phyloP scores from a whole-genome alignment of 2,329 filamentous ascomycete genomes.

The Fusarium austroafricanum region DNA sequence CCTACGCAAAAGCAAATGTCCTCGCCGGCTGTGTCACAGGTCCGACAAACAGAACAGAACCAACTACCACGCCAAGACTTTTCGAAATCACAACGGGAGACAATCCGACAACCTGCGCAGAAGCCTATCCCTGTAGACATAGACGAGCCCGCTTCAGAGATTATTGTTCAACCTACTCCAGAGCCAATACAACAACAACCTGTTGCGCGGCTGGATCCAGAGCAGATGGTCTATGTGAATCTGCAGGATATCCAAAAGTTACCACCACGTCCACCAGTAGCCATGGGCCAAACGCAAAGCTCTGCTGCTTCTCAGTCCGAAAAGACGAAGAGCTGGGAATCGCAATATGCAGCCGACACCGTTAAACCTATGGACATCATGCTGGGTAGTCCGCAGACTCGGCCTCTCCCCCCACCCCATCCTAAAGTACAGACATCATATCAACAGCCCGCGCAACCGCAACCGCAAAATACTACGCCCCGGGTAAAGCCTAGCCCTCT shows the following conservation, averaged over 20 bases:
- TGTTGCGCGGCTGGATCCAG: conserved; percentile 38
- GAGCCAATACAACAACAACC: conserved; percentile 34
- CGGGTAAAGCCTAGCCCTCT: conserved; percentile 54
- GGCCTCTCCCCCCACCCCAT: conserved; percentile 23
- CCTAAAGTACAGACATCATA: conserved; percentile 22
- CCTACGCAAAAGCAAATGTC: conserved; percentile 23
- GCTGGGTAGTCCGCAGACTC: conserved; percentile 34
- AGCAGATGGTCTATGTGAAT: conserved; percentile 52
- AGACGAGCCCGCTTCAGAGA: conserved; percentile 27
- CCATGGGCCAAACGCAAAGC: conserved; percentile 42
- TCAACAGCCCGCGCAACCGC: conserved; percentile 18
- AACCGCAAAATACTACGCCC: conserved; percentile 41
- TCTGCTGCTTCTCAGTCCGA: conserved; percentile 21
- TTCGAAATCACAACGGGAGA: conserved; percentile 27
- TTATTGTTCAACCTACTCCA: conserved; percentile 12
- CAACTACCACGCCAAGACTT: conserved; percentile 28
- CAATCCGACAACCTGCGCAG: conserved; percentile 30
- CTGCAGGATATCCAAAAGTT: conserved; percentile 53
- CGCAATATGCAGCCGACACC: conserved; percentile 35
- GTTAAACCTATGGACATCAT: conserved; percentile 46
- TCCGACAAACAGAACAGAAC: conserved; percentile 30
- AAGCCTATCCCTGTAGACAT: conserved; percentile 14
- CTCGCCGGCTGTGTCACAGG: conserved; percentile 24
- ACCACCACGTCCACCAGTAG: conserved; percentile 45
- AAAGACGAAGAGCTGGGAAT: conserved; percentile 21